Conservation (phyloP, 2,329 filamentous ascomycete genomes). For the Fragosphaeria purpurea region DNA sequence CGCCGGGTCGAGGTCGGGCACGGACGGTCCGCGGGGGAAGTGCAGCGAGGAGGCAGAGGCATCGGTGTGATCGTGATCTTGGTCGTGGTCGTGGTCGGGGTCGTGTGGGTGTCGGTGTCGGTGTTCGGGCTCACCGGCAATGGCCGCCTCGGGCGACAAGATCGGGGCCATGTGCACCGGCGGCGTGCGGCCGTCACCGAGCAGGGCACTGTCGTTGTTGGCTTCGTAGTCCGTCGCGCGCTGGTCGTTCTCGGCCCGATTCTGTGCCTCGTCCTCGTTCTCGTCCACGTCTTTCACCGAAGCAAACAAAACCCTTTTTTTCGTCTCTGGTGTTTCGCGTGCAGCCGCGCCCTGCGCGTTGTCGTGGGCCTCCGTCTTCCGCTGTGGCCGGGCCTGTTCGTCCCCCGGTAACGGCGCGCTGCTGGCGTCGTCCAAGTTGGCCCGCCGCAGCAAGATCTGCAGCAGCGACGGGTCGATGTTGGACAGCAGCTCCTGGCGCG, state of each 20-base stretch:
- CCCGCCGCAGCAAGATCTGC: constrained; percentile 63
- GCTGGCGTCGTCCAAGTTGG: constrained; percentile 59
- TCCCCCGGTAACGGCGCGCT: constrained; percentile 23
- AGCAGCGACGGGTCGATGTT: constrained; percentile 66
- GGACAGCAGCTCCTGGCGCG: constrained; percentile 70
- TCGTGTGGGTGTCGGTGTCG: background rate
- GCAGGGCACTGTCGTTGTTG: background rate
- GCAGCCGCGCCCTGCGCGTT: too few relatives aligned
- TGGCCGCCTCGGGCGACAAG: constrained; percentile 15
- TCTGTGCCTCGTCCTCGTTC: background rate
- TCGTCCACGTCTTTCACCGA: constrained; percentile 4
- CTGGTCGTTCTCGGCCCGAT: background rate
- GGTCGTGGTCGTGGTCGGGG: constrained; percentile 15
- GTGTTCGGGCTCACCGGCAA: too few relatives aligned
- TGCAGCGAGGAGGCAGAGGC: constrained; percentile 35
- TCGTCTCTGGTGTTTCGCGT: constrained; percentile 3
- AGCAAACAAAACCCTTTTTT: constrained; percentile 20
- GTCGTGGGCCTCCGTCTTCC: constrained; percentile 1
- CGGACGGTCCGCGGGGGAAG: constrained; percentile 44
- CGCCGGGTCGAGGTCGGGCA: constrained; percentile 70
- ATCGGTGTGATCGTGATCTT: constrained; percentile 13
- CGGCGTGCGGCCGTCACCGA: constrained; percentile 18
- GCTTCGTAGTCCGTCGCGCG: too few relatives aligned
- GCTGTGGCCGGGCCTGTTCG: background rate
- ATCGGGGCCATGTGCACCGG: constrained; percentile 33